Percentiles rank a stretch among this genome's conserved stretches.
Conservation (phyloP, 257 asterid species). For the Sherardia arvensis region DNA sequence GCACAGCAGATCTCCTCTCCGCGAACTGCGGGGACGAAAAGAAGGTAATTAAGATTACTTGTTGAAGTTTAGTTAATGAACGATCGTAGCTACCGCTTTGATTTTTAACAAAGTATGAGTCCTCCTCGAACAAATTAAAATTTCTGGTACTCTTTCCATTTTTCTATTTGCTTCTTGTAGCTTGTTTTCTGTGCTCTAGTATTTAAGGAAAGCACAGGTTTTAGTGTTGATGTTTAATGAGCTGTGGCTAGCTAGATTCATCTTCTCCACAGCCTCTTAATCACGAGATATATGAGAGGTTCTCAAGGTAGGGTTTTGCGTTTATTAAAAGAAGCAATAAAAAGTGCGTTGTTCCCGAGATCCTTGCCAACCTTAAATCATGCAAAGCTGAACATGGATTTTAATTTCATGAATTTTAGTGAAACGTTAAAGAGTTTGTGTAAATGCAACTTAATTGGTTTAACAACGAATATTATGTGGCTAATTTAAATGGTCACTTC, state of each 20-base stretch:
- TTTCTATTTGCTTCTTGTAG: background rate
- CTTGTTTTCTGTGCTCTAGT: background rate
- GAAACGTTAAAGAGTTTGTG: background rate
- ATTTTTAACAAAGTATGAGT: conserved; percentile 2
- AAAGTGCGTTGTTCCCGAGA: background rate
- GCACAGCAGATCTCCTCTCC: conserved; percentile 95
- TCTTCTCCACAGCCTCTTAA: background rate
- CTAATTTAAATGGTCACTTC: background rate
- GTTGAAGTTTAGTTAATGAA: background rate
- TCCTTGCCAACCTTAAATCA: background rate
- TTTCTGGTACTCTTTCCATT: background rate
- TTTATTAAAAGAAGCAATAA: background rate
- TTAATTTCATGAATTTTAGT: background rate
- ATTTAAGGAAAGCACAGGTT: background rate
- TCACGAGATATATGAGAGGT: conserved; percentile 6
- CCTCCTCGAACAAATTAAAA: conserved; percentile 1
- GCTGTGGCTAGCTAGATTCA: conserved; percentile 1
- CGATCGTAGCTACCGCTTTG: background rate
- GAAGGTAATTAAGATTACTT: conserved; percentile 45
- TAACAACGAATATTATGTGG: background rate
- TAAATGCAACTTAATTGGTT: background rate
- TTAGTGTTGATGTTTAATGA: conserved; percentile 1
- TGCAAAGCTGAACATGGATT: background rate
- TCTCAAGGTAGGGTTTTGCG: conserved; percentile 22
- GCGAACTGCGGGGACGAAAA: conserved; percentile 82